Evolutionary conservation across 805 yeast species (phyloP), one percentile per base, ranked within the genome.

Genomic region (Ogataea angusta): DNA sequence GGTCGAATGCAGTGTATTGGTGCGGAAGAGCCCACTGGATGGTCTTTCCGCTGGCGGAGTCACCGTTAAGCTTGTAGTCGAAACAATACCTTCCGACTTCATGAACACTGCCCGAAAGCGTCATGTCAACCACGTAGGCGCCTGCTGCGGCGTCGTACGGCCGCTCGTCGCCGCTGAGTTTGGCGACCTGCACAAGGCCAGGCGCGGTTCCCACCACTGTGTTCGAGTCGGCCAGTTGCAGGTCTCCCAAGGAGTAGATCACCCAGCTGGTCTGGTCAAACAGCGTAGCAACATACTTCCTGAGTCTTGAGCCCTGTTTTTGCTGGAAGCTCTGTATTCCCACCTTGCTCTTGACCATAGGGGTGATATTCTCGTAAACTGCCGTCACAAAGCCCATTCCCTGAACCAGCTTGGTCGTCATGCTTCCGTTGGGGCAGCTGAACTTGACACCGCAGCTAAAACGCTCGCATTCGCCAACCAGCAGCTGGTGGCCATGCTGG

Each of bases 341-440:
- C 19, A 84, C 83, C 21, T 70, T 73, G 17, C 85, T 76, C n/a
- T 72, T 69, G 18, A 84, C 49, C 43, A 63, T 59, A 2, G 88
- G 84, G 21, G 69, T 68, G 51, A 80, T 62, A 44, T 68, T 63
- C 10, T 79, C 79, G 31, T 60, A 62, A 5, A 75, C 62, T 19
- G 81, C 86, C 23, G 95, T 82, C 12, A 85, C 76, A 47, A 85
- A 79, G 6, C 96, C 96, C 75, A 49, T 70, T 40, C 97, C 97
- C 60, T 84, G 90, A 5, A 82, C 85, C 40, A 85, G 54, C 4
- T 91, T 90, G 73, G 49, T 34, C 3, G 36, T 29, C 38, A 62
- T 37, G 6, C 48, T 61, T 34, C 73, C 71, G 2, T 52, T 44
- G 12, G 60, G 42, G 7, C 49, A 26, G 43, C 63, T 43, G 35